Evolutionary conservation across 1,139 yeast species (phyloP).

Genomic region (Zygosaccharomyces sapae): DNA sequence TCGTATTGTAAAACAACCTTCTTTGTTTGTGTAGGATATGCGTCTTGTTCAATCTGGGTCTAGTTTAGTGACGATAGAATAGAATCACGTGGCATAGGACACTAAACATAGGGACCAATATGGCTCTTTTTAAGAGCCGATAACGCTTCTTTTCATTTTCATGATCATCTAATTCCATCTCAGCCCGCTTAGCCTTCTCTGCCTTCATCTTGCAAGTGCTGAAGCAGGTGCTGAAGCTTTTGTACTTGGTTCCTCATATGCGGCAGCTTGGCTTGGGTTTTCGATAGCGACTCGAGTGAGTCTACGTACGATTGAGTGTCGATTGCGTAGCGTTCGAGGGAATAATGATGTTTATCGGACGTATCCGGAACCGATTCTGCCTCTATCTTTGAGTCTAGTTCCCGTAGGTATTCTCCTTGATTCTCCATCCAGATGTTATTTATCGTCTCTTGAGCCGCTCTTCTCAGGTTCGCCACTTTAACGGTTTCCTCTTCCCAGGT

Average conservation of each 20-base stretch:
- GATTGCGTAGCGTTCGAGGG: neutral
- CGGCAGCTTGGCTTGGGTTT: slow-evolving; percentile 1
- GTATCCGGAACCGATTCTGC: neutral
- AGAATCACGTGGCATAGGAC: neutral
- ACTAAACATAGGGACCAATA: too few relatives aligned
- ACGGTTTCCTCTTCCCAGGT: slow-evolving; percentile 57
- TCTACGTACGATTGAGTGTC: neutral
- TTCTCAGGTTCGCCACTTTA: slow-evolving; percentile 48
- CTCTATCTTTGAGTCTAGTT: slow-evolving; percentile 24
- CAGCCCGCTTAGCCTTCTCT: neutral
- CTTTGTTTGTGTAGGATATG: neutral
- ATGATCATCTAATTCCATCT: neutral
- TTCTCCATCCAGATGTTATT: slow-evolving; percentile 31
- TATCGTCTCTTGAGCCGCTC: slow-evolving; percentile 46
- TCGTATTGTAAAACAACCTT: neutral
- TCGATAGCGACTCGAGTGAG: slow-evolving; percentile 1
- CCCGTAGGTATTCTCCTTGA: slow-evolving; percentile 24
- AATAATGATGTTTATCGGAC: neutral
- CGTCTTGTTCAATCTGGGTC: neutral
- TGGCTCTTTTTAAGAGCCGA: neutral
- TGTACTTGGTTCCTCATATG: slow-evolving; percentile 3
- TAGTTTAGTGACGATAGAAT: too few relatives aligned
- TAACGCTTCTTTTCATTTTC: neutral
- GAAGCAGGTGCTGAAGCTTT: slow-evolving; percentile 3
- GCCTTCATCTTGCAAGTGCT: slow-evolving; percentile 1